Base-by-base conservation (phyloP, 129 eudicot genomes). In the Tagetes patula region DNA sequence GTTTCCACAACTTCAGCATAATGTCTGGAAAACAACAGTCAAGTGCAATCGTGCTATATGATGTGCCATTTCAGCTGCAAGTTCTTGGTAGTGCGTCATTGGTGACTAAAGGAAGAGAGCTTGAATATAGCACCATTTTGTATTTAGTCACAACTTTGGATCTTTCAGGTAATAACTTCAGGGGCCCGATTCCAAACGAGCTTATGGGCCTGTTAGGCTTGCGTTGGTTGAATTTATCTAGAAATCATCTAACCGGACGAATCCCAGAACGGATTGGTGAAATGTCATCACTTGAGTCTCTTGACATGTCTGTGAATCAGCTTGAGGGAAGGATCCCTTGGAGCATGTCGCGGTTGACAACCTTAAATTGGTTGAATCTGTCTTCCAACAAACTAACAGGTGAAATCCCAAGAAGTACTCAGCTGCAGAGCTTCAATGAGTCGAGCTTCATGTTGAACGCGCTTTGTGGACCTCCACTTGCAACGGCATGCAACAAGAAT, bases 391-490 rank as follows among this genome's bases (percentile, higher is more conserved):
- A 58, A 27, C 33, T 74, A 13, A 56, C 78, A 0, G 86, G 86
- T n/a, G 43, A 20, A 71, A 60, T 83, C 30, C 87, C 87, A 58
- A 52, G 52, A 63, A 47, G 84, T 31, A 83, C 76, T 36, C 87
- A 79, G 32, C 34, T 83, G 3, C 72, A 79, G 12, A 72, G 76
- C 67, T 77, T 79, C 12, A n/a, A 71, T 3, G 75, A 81, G 27
- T 75, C 81, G 3, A 8, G 61, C 4, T 83, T 79, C 49, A 42
- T 38, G 6, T 74, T 71, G n/a, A 82, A 63, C 14, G 9, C 5
- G 10, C 78, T 83, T 8, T 83, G 83, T 70, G 86, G 86, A 41
- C 60, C 40, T 47, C 83, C 83, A 8, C 65, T 83, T 11, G 34
- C 62, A 12, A 6, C 12, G 5, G 13, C 5, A 20, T 68, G 80